A percentile compares a stretch with the other conserved stretches of the same genome.
phyloP scores from a whole-genome alignment of 2,329 filamentous ascomycete species.

The Fusarium metavorans region DNA sequence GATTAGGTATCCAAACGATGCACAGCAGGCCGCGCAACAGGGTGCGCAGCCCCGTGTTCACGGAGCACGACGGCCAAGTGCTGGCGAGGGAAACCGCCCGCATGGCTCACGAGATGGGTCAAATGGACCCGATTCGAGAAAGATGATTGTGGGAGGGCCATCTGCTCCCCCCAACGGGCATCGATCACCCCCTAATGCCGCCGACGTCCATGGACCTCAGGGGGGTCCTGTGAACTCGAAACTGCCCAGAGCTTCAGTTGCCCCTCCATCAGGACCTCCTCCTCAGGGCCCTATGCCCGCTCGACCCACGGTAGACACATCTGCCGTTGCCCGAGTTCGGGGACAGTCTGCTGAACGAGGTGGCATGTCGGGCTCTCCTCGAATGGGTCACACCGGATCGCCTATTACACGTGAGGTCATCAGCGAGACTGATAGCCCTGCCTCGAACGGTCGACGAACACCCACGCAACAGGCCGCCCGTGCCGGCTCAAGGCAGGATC shows the following conservation, averaged over 20 bases:
- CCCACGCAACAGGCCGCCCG: constrained; percentile 65
- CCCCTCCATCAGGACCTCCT: constrained; percentile 62
- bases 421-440: constrained; percentile 62
- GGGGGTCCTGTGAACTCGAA: constrained; percentile 52
- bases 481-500: constrained; percentile 53
- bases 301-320: constrained; percentile 59
- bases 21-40: constrained; percentile 51
- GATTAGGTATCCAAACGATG: constrained; percentile 93
- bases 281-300: constrained; percentile 65
- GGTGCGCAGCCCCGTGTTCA: constrained; percentile 53
- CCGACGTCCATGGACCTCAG: constrained; percentile 53
- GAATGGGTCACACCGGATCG: constrained; percentile 51
- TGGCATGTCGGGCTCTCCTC: constrained; percentile 53
- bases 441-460: constrained; percentile 72
- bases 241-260: constrained; percentile 46
- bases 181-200: constrained; percentile 53
- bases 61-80: constrained; percentile 57
- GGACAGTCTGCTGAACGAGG: constrained; percentile 63
- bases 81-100: constrained; percentile 54
- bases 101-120: constrained; percentile 64
- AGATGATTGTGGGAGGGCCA: constrained; percentile 51
- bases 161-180: constrained; percentile 55
- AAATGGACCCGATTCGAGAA: constrained; percentile 63
- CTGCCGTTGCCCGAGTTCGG: constrained; percentile 57
- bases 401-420: constrained; percentile 53